Evolutionary conservation across 495 filamentous ascomycete species (phyloP), one percentile per base, ranked within the genome.

Genomic region (Neurospora sp.): DNA sequence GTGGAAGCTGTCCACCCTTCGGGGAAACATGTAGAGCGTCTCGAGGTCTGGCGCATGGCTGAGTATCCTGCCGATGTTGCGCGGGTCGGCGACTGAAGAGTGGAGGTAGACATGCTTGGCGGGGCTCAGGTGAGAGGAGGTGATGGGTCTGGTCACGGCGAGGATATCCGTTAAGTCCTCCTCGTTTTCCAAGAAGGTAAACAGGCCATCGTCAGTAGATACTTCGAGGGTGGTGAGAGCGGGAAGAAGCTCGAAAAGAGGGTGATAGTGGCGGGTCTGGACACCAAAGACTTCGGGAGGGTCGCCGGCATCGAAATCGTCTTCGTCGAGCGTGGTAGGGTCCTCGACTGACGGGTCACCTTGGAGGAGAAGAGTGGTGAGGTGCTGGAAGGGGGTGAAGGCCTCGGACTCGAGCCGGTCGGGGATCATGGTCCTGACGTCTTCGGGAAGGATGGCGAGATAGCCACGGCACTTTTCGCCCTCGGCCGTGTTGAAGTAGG

Each of bases 11-110:
- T 42, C 69, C 20, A 75, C 75, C 10, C 68, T 61, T 35, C 77
- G 75, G 14, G 79, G 75, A 5, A 71, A 68, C 74, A 81, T 74
- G 77, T 81, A 80, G 16, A 81, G 75, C 2, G 78, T 80, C 70
- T 80, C 71, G 40, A 80, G 76, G 9, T 74, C 35, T 2, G 78
- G 77, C 22, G 78, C 77, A 72, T 79, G 76, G 3, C 40, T 59
- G 45, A 81, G 73, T 35, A 81, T 45, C 0, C 75, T 73, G 71
- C 75, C 53, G 4, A 81, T 72, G 68, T 79, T 70, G 31, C 45
- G 45, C 22, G 79, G 79, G 71, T 70, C 72, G 38, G 77, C 73
- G 41, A 72, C 40, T 70, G 76, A 78, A 65, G 77, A 40, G 74
- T 80, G 77, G 12, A 81, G 77, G 75, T 76, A 81, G 72, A 81